phyloP scores from a whole-genome alignment of 2,329 filamentous ascomycete genomes.

The Trichoderma endophyticum region DNA sequence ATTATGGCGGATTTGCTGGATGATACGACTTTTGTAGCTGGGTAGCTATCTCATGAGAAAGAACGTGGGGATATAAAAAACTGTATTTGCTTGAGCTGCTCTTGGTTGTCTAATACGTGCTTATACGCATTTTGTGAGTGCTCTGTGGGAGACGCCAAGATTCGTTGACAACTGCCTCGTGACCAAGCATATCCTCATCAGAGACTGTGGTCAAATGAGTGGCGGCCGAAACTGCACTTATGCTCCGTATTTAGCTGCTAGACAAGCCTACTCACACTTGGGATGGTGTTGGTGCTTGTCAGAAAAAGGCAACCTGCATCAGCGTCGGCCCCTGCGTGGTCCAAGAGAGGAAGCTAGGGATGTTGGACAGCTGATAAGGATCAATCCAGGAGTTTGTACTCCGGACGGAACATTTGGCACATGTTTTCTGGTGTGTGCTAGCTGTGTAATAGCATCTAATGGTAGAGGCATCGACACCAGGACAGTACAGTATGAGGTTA shows the following conservation, averaged over 20 bases:
- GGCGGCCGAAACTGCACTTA: background rate
- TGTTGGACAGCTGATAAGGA: background rate
- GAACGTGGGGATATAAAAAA: background rate
- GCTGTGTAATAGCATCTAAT: background rate
- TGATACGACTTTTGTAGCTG: background rate
- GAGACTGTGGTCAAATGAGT: background rate
- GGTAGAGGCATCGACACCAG: background rate
- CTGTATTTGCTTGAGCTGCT: background rate
- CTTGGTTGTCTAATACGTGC: background rate
- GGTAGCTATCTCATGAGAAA: background rate
- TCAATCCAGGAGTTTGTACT: background rate
- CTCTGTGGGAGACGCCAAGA: background rate
- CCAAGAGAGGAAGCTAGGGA: conserved; percentile 9
- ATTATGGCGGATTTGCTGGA: background rate
- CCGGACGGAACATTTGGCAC: background rate
- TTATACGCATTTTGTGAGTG: background rate
- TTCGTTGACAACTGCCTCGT: background rate
- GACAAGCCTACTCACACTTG: background rate
- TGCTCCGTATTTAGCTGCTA: no score
- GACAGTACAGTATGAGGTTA: background rate
- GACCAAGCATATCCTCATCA: background rate
- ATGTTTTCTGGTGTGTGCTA: background rate
- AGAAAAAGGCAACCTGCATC: conserved; percentile 4
- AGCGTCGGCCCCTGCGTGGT: background rate
- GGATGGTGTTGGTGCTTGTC: conserved; percentile 2